phyloP scores from a whole-genome alignment of 192 early-diverging fungal species.

The Mortierella antarctica region DNA sequence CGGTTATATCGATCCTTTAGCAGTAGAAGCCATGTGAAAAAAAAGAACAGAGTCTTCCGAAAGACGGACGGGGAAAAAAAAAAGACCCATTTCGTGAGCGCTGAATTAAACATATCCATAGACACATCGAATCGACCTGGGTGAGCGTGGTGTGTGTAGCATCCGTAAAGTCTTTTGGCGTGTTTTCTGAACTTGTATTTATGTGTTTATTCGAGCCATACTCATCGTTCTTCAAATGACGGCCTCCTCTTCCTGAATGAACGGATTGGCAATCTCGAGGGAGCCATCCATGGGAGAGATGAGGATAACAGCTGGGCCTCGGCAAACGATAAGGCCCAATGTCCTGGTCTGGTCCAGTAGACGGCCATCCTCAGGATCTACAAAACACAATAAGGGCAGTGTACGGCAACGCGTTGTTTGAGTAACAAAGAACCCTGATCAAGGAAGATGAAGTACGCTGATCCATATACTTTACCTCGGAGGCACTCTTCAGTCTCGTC shows the following conservation, averaged over 20 bases:
- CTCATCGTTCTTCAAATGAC: slow-evolving; percentile 11
- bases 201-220: background rate
- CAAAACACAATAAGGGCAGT: background rate
- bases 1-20: too few relatives aligned
- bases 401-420: background rate
- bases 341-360: slow-evolving; percentile 68
- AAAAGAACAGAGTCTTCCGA: background rate
- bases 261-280: slow-evolving; percentile 93
- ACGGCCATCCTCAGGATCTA: slow-evolving; percentile 58
- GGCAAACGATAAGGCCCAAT: slow-evolving; percentile 88
- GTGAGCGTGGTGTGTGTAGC: too few relatives aligned
- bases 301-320: slow-evolving; percentile 90
- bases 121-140: too few relatives aligned
- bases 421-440: background rate
- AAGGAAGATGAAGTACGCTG: background rate
- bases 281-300: slow-evolving; percentile 92
- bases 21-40: background rate
- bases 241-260: slow-evolving; percentile 59
- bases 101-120: background rate
- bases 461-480: slow-evolving; percentile 62
- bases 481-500: slow-evolving; percentile 91
- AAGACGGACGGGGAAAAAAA: background rate
- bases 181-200: background rate
- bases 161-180: background rate
- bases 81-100: background rate